phyloP scores from a whole-genome alignment of 768 basidiomycete genomes.

The Lactifluus hygrophoroides region DNA sequence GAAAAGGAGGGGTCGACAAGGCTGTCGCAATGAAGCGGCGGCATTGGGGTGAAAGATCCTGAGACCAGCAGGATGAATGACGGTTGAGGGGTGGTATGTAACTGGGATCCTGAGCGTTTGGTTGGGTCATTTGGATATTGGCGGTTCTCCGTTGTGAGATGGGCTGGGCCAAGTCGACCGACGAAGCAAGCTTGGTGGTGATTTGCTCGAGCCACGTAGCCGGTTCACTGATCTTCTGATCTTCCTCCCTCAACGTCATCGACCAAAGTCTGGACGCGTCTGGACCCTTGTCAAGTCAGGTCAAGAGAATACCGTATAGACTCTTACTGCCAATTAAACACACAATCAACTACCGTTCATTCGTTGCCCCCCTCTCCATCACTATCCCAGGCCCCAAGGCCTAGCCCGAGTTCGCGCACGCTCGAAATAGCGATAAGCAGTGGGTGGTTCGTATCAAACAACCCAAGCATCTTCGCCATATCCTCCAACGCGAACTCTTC shows the following conservation, averaged over 20 bases:
- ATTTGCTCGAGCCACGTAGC: background rate
- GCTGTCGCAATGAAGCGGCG: background rate
- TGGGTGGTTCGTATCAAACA: slow-evolving; percentile 53
- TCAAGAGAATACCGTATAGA: no score
- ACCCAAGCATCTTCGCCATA: slow-evolving; percentile 54
- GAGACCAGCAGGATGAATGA: slow-evolving; percentile 1
- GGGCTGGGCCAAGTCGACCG: no score
- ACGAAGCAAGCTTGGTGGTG: background rate
- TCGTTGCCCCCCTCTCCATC: slow-evolving; percentile 13
- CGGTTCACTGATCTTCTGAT: background rate
- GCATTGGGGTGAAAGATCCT: background rate
- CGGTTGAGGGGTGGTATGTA: background rate
- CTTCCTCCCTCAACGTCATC: background rate
- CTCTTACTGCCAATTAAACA: background rate
- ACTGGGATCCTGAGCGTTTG: background rate
- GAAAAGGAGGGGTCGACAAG: background rate
- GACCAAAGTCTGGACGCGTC: background rate
- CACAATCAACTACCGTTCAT: background rate
- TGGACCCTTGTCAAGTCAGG: no score
- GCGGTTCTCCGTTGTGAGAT: background rate
- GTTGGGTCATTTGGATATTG: background rate
- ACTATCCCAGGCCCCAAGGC: slow-evolving; percentile 28
- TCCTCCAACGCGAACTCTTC: slow-evolving; percentile 78
- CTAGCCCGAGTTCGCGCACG: slow-evolving; percentile 58
- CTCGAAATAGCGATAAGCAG: slow-evolving; percentile 62